Evolutionary conservation across 441 rosid species (phyloP), one percentile per base, ranked within the genome.

Genomic region (Euphorbia schlechtendalii): DNA sequence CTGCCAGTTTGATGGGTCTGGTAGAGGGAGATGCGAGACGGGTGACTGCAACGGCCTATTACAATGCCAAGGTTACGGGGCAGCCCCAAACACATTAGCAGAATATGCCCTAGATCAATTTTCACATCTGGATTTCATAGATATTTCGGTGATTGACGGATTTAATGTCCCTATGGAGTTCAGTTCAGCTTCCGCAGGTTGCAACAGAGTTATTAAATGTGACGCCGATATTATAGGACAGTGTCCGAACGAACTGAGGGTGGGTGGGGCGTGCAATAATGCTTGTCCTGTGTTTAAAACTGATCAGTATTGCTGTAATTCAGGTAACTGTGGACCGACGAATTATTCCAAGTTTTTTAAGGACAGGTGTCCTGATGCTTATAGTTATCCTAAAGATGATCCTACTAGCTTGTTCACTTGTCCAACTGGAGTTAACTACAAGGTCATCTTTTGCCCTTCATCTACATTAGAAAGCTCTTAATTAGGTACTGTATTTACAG

Each of bases 81-180:
- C 59, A 15, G 51, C 91, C 7, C 86, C 88, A 0, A 85, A 81
- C 77, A 88, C 88, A 4, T 60, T 85, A n/a, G 86, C 87, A 0
- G 89, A 85, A 65, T 87, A 69, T 45, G 54, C 82, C 0, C 58
- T 83, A 1, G 43, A 56, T 51, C 83, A 76, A 56, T 80, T 0
- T 34, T 49, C 55, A 21, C 62, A 73, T 69, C 58, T 57, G 43
- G 89, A 87, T 72, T 85, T 72, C 36, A 61, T 80, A 18, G 90
- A 85, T 65, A 82, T 83, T 0, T 87, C 89, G 0, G 62, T 77
- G 4, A 73, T 87, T 9, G 88, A 85, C 25, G 90, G 89, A 21
- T 85, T 83, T 21, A 85, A 85, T 56, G 74, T 85, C 36, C 87
- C 86, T 0, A 82, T 85, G 86, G 75, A 78, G 28, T 87, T 83